Percentiles rank a stretch among this genome's conserved stretches.
Evolutionary conservation across 768 basidiomycete species (phyloP).

Genomic region (Kwoniella mangroviensis): DNA sequence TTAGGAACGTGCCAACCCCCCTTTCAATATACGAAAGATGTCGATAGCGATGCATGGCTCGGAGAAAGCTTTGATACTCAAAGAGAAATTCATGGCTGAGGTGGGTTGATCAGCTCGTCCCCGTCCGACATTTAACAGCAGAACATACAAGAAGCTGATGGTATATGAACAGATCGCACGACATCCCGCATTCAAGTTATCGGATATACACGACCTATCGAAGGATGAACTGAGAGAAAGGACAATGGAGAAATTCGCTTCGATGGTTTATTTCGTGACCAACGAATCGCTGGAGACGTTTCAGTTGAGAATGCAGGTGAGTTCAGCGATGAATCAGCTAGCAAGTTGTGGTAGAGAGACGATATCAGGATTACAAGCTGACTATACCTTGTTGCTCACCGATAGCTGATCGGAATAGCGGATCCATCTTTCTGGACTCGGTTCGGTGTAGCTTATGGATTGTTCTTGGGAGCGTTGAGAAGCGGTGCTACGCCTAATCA

Average conservation of each 20-base stretch:
- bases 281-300: conserved; percentile 59
- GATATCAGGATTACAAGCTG: neutral
- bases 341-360: neutral
- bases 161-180: conserved; percentile 51
- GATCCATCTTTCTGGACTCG: conserved; percentile 61
- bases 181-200: conserved; percentile 58
- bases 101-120: conserved; percentile 25
- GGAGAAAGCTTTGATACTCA: conserved; percentile 52
- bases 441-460: conserved; percentile 58
- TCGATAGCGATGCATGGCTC: conserved; percentile 57
- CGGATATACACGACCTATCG: conserved; percentile 59
- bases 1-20: conserved; percentile 55
- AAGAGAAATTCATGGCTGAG: conserved; percentile 58
- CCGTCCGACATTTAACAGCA: conserved; percentile 1
- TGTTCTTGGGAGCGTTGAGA: conserved; percentile 59
- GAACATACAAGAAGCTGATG: neutral
- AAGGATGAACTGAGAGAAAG: conserved; percentile 58
- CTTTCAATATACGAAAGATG: conserved; percentile 55
- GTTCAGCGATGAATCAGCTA: conserved; percentile 12
- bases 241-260: conserved; percentile 61
- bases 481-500: conserved; percentile 59
- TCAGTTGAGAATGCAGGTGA: conserved; percentile 59
- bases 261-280: conserved; percentile 60
- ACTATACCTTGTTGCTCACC: neutral
- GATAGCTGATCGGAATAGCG: conserved; percentile 54